A percentile compares a stretch with the other conserved stretches of the same genome.
These are phyloP conservation scores for Euphrasia confusa DNA, from an alignment of 257 asterid species.

Conservation along the genomic window DNA sequence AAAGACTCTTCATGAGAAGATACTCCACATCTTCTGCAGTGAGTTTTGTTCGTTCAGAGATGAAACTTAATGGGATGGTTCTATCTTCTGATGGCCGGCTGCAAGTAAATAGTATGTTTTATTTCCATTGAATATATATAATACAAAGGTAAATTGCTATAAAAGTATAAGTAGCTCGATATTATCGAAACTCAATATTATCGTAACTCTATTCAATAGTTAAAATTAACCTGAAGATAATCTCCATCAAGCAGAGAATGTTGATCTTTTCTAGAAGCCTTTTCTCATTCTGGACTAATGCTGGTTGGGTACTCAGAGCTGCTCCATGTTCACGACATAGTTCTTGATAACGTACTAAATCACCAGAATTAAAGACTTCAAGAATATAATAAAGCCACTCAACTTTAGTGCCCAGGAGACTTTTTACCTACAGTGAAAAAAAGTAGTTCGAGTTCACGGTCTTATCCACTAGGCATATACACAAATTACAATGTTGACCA, in stretches of 20 bases:
- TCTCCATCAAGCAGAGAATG: slow-evolving; percentile 97
- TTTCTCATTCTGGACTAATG: slow-evolving; percentile 88
- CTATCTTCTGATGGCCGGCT: slow-evolving; percentile 93
- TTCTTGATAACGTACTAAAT: slow-evolving; percentile 81
- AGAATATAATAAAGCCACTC: slow-evolving; percentile 87
- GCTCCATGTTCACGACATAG: slow-evolving; percentile 72
- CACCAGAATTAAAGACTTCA: slow-evolving; percentile 89
- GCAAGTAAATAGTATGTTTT: slow-evolving; percentile 12
- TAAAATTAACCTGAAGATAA: slow-evolving; percentile 64
- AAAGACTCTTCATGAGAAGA: slow-evolving; percentile 98
- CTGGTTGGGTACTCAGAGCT: slow-evolving; percentile 83
- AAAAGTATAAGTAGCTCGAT: not conserved
- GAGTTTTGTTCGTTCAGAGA: slow-evolving; percentile 83
- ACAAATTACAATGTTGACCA: no score
- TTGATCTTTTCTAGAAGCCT: slow-evolving; percentile 93
- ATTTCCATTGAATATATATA: no score
- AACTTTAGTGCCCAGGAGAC: slow-evolving; percentile 76
- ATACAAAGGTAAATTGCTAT: not conserved
- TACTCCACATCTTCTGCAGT: slow-evolving; percentile 82
- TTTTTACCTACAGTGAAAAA: slow-evolving; percentile 53
- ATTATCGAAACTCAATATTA: not conserved
- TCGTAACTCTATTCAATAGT: not conserved
- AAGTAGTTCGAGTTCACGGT: not conserved
- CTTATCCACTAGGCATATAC: no score
- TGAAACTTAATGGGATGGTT: slow-evolving; percentile 72